phyloP scores from a whole-genome alignment of 2,329 filamentous ascomycete genomes.

The Ramularia endophylla region DNA sequence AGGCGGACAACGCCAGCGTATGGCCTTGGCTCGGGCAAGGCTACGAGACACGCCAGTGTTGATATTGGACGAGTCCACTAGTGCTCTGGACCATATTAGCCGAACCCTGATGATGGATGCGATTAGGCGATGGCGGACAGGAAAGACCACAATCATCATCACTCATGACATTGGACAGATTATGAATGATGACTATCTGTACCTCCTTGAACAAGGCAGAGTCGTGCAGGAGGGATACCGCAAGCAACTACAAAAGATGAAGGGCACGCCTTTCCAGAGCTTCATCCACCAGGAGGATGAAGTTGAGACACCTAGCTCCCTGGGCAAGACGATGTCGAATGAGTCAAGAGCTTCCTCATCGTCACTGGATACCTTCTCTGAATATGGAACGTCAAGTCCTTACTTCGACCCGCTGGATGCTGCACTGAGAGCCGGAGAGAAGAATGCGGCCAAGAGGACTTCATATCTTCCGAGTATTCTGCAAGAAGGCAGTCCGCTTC shows the following conservation, averaged over 20 bases:
- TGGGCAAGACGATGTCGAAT: conserved; percentile 4
- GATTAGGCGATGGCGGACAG: conserved; percentile 68
- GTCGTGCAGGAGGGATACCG: conserved; percentile 66
- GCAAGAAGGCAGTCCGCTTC: conserved; percentile 19
- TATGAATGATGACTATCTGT: conserved; percentile 64
- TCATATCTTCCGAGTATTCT: conserved; percentile 26
- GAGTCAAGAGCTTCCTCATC: conserved; percentile 3
- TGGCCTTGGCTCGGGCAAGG: conserved; percentile 72
- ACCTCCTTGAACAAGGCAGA: conserved; percentile 65
- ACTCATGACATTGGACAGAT: conserved; percentile 86
- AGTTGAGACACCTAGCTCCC: not conserved
- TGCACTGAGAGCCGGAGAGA: conserved; percentile 24
- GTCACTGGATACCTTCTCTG: conserved; percentile 4
- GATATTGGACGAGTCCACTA: conserved; percentile 84
- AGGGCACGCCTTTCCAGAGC: conserved; percentile 27
- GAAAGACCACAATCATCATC: conserved; percentile 86
- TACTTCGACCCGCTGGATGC: conserved; percentile 24
- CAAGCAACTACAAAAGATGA: conserved; percentile 44
- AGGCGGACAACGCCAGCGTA: conserved; percentile 76
- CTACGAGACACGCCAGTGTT: conserved; percentile 73
- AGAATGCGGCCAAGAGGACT: conserved; percentile 15
- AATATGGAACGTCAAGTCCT: not conserved
- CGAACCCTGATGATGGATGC: conserved; percentile 64
- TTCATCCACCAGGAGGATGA: conserved; percentile 23
- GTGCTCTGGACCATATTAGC: conserved; percentile 72